These are phyloP conservation scores for Eragrostis nindensis DNA, from an alignment of 176 grass and related monocot species.

Conservation along the genomic window DNA sequence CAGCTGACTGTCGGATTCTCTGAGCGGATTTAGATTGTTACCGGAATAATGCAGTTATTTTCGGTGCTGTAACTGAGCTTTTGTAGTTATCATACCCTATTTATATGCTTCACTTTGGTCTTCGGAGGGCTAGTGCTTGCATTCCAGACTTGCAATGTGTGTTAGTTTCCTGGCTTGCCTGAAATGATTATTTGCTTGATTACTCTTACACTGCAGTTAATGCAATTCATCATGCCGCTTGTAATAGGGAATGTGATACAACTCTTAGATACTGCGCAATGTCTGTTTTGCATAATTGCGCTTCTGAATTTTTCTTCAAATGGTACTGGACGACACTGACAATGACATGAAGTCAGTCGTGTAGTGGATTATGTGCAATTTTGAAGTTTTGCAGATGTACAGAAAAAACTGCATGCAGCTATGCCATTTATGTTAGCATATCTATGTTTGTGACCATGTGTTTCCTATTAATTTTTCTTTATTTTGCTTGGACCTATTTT, in stretches of 20 bases:
- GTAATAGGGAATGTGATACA: background rate
- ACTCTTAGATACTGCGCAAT: background rate
- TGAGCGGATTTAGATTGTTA: background rate
- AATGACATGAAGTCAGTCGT: background rate
- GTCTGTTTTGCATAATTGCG: background rate
- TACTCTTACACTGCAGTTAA: background rate
- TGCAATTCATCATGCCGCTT: background rate
- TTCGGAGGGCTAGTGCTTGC: background rate
- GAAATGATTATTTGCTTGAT: background rate
- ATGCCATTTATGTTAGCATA: background rate
- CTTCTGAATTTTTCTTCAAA: background rate
- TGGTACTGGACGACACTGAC: background rate
- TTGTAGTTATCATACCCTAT: background rate
- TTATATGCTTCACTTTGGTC: background rate
- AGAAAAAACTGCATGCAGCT: background rate
- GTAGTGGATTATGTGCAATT: conserved; percentile 18
- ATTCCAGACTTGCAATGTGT: background rate
- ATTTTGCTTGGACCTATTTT: conserved; percentile 13
- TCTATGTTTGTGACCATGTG: background rate
- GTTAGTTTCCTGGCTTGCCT: background rate
- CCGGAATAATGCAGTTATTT: background rate
- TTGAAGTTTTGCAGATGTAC: background rate
- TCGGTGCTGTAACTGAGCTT: background rate
- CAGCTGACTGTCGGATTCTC: background rate
- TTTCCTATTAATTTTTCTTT: background rate